Conservation (phyloP, 2,329 filamentous ascomycete genomes). For the Myriangium duriaei region DNA sequence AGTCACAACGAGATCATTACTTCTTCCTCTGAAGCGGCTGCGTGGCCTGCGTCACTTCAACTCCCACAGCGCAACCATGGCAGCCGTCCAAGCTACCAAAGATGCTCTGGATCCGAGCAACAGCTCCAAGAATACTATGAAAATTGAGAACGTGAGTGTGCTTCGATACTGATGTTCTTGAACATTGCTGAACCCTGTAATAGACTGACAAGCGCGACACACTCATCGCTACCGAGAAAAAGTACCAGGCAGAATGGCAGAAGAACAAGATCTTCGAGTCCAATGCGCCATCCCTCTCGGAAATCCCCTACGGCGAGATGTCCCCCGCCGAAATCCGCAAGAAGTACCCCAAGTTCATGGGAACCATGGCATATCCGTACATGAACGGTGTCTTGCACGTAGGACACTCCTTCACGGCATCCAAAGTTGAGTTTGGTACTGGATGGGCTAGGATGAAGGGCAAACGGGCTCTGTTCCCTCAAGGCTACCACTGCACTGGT, state of each 20-base stretch:
- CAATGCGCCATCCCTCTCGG: conserved; percentile 66
- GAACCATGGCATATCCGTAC: conserved; percentile 63
- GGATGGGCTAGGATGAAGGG: conserved; percentile 86
- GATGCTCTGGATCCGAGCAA: conserved; percentile 43
- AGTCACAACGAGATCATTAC: conserved; percentile 7
- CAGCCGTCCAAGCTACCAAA: conserved; percentile 39
- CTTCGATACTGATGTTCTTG: conserved; percentile 19
- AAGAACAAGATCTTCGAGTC: conserved; percentile 68
- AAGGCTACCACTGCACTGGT: conserved; percentile 91
- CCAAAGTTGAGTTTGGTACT: conserved; percentile 84
- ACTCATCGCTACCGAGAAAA: conserved; percentile 73
- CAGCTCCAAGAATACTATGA: conserved; percentile 48
- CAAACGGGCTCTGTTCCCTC: conserved; percentile 73
- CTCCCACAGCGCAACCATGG: conserved; percentile 23
- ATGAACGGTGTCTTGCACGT: conserved; percentile 79
- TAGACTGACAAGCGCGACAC: conserved; percentile 80
- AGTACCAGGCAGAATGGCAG: conserved; percentile 80
- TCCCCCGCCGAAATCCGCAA: conserved; percentile 62
- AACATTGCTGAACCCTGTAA: conserved; percentile 15
- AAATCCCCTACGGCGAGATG: conserved; percentile 65
- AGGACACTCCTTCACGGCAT: conserved; percentile 83
- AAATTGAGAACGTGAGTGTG: conserved; percentile 47
- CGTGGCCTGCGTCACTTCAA: conserved; percentile 18
- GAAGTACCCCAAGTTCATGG: conserved; percentile 84
- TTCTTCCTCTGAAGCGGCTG: conserved; percentile 18